Percentiles rank a stretch among this genome's conserved stretches.
Conservation (phyloP, 768 basidiomycete genomes). For the Dictyophora rubrovolvata region DNA sequence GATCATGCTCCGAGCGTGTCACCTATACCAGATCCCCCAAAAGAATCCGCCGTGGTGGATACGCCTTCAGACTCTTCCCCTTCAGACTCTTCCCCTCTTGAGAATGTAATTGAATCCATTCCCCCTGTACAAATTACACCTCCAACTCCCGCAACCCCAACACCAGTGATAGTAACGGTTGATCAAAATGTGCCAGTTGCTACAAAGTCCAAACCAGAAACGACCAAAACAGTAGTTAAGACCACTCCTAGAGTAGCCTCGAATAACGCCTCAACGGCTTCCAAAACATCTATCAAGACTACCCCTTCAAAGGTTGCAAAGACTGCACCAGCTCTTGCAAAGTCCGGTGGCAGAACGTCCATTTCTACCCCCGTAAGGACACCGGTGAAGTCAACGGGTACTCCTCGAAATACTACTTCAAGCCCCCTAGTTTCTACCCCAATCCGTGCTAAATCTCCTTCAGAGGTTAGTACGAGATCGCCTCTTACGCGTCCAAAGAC, state of each 20-base stretch:
- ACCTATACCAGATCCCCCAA: conserved; percentile 21
- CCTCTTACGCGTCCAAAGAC: conserved; percentile 42
- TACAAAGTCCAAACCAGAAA: conserved; percentile 10
- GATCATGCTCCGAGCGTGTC: conserved; percentile 18
- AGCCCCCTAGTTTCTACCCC: conserved; percentile 8
- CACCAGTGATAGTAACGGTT: background rate
- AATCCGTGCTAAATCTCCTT: conserved; percentile 4
- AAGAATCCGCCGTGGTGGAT: background rate
- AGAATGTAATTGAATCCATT: background rate
- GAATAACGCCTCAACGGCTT: conserved; percentile 14
- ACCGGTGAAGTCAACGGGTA: conserved; percentile 11
- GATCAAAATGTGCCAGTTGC: background rate
- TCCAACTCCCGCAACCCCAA: background rate
- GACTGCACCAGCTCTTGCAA: conserved; percentile 3
- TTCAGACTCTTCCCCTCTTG: conserved; percentile 24
- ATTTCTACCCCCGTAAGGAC: conserved; percentile 22
- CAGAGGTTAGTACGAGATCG: conserved; percentile 21
- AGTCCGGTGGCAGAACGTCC: conserved; percentile 1
- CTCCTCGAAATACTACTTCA: background rate
- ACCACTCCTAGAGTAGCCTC: background rate
- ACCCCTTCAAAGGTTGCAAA: conserved; percentile 11
- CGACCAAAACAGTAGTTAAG: conserved; percentile 17
- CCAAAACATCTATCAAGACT: conserved; percentile 13
- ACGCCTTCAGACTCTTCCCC: background rate
- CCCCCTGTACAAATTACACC: conserved; percentile 18